These are phyloP conservation scores for Colletotrichum camelliae DNA, from an alignment of 2,329 filamentous ascomycete genomes.

Conservation along the genomic window DNA sequence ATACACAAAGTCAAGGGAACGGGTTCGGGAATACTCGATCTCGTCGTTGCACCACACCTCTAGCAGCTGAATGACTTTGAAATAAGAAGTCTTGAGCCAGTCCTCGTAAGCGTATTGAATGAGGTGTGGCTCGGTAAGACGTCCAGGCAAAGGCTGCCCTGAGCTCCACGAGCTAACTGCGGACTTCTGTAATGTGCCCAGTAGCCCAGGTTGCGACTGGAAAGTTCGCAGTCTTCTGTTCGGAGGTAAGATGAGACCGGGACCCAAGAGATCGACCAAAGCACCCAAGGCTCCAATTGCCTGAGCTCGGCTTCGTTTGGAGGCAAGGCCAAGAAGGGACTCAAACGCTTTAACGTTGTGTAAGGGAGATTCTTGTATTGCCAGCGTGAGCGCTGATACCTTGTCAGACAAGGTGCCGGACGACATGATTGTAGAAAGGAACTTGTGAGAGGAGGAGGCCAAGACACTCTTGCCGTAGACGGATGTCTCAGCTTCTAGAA, in stretches of 20 bases:
- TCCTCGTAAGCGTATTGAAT: constrained; percentile 93
- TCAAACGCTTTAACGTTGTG: constrained; percentile 93
- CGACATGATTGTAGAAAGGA: constrained; percentile 95
- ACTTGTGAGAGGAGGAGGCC: constrained; percentile 88
- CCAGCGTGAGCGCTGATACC: constrained; percentile 90
- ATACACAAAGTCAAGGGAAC: constrained; percentile 89
- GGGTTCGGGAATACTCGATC: constrained; percentile 88
- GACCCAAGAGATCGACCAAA: constrained; percentile 91
- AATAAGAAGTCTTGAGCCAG: constrained; percentile 93
- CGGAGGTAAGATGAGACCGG: constrained; percentile 82
- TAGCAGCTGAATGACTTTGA: constrained; percentile 88
- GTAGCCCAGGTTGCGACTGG: constrained; percentile 76
- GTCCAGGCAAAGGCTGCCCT: constrained; percentile 74
- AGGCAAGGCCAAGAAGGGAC: constrained; percentile 80
- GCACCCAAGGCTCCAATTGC: constrained; percentile 92
- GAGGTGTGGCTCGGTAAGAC: constrained; percentile 77
- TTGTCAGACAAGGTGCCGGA: constrained; percentile 97
- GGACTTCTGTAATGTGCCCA: constrained; percentile 71
- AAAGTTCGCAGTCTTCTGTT: constrained; percentile 85
- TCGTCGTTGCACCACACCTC: constrained; percentile 96
- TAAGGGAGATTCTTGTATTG: constrained; percentile 93
- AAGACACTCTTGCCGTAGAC: constrained; percentile 77
- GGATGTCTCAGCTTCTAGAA: constrained; percentile 80
- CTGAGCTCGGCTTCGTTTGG: constrained; percentile 91
- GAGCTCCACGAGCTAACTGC: constrained; percentile 66